phyloP scores from a whole-genome alignment of 2,329 filamentous ascomycete genomes.

The Penicillium sumatraense region DNA sequence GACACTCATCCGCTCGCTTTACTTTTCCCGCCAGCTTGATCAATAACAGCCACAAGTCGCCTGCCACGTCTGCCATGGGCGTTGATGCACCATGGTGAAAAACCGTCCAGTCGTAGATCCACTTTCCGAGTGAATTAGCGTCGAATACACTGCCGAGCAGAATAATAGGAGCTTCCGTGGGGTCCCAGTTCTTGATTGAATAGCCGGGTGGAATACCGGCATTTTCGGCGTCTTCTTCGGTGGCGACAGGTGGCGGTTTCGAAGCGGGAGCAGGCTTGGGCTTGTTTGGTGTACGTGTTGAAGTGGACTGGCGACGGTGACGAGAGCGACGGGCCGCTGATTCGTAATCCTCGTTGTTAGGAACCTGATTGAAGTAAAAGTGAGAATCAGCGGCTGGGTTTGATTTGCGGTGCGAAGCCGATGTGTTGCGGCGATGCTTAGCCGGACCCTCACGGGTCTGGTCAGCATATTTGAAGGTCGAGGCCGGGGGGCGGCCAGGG shows the following conservation, averaged over 20 bases:
- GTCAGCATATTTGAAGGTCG: constrained; percentile 26
- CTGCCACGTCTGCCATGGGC: constrained; percentile 87
- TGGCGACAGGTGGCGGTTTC: constrained; percentile 56
- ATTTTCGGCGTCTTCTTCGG: constrained; percentile 66
- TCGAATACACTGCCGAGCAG: constrained; percentile 95
- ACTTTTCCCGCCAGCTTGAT: constrained; percentile 94
- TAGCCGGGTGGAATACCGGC: constrained; percentile 83
- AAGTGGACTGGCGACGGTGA: constrained; percentile 60
- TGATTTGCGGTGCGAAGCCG: constrained; percentile 45
- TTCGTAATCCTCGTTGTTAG: constrained; percentile 59
- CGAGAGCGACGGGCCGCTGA: constrained; percentile 52
- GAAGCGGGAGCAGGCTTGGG: constrained; percentile 43
- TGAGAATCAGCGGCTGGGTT: constrained; percentile 54
- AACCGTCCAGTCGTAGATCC: constrained; percentile 99
- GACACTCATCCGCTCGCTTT: constrained; percentile 82
- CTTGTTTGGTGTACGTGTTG: constrained; percentile 50
- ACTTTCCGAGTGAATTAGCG: constrained; percentile 95
- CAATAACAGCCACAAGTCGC: constrained; percentile 91
- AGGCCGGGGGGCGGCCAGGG: constrained; percentile 26
- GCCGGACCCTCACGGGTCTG: constrained; percentile 13
- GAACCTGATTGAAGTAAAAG: constrained; percentile 59
- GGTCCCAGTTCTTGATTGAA: constrained; percentile 98
- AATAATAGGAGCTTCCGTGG: constrained; percentile 89
- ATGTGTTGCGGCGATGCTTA: constrained; percentile 31
- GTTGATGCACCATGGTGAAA: constrained; percentile 82